Percentiles rank a stretch among this genome's conserved stretches.
Evolutionary conservation across 192 early-diverging fungal genomes (phyloP).

Genomic region (Phlyctochytrium planicorne): DNA sequence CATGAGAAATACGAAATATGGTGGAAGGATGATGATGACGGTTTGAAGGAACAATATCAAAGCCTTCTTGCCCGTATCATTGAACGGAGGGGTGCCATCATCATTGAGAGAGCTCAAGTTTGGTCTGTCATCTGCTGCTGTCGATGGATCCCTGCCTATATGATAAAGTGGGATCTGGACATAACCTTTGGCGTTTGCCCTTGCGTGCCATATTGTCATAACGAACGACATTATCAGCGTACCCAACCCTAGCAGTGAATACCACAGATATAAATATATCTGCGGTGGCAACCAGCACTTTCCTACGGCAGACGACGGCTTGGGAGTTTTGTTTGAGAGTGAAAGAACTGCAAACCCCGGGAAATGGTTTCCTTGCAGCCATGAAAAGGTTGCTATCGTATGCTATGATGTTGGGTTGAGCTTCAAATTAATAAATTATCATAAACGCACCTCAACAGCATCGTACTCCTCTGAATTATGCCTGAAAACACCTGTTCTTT

Average conservation of each 20-base stretch:
- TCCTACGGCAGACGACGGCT: conserved; percentile 16
- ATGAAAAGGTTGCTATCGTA: conserved; percentile 51
- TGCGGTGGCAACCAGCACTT: conserved; percentile 41
- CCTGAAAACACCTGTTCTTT: conserved; percentile 16
- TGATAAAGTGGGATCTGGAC: too few species aligned
- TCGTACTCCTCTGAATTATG: background rate
- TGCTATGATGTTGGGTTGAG: conserved; percentile 28
- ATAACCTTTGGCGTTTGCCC: too few species aligned
- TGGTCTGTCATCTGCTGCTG: too few species aligned
- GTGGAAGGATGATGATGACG: conserved; percentile 1
- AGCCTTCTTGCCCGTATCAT: too few species aligned
- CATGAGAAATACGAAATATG: conserved; percentile 19
- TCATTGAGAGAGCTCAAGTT: too few species aligned
- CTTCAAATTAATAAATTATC: background rate
- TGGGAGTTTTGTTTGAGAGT: conserved; percentile 15
- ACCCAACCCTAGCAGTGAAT: conserved; percentile 25
- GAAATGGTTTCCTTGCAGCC: conserved; percentile 49
- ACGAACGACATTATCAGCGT: too few species aligned
- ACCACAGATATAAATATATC: conserved; percentile 43
- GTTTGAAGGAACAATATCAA: too few species aligned
- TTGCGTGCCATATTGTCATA: too few species aligned
- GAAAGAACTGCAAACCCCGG: conserved; percentile 46
- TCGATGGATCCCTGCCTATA: too few species aligned
- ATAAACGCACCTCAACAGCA: conserved; percentile 9
- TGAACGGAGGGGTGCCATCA: too few species aligned